A percentile compares a stretch with the other conserved stretches of the same genome.
Evolutionary conservation across 75 land plant genomes (phyloP).

Genomic region (Adiantum capillusveneris): DNA sequence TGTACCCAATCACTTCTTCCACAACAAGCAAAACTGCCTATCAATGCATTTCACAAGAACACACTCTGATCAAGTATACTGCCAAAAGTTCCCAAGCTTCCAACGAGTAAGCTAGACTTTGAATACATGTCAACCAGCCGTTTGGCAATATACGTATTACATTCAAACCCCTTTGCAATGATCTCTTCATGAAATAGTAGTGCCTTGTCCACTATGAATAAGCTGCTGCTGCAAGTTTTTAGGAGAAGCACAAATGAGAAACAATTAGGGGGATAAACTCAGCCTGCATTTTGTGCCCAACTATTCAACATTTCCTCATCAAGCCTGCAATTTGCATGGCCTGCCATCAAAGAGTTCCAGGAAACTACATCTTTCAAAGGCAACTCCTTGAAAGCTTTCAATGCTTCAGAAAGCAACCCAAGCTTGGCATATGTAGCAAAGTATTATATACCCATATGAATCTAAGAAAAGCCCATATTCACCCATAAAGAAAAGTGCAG

Average conservation of each 20-base stretch:
- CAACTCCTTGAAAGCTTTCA: slow-evolving; percentile 29
- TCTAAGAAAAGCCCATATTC: too few relatives aligned
- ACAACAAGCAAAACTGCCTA: slow-evolving; percentile 1
- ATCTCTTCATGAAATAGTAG: slow-evolving; percentile 2
- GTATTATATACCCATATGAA: too few relatives aligned
- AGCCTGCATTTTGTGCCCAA: not conserved
- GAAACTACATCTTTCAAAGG: slow-evolving; percentile 23
- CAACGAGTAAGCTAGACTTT: slow-evolving; percentile 9
- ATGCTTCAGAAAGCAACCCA: slow-evolving; percentile 38
- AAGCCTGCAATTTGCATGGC: slow-evolving; percentile 31
- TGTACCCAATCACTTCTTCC: not conserved
- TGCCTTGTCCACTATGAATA: slow-evolving; percentile 4
- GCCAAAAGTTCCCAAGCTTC: not conserved
- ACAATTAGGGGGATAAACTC: not conserved
- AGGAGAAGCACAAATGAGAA: not conserved
- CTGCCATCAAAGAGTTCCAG: slow-evolving; percentile 47
- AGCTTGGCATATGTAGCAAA: slow-evolving; percentile 25
- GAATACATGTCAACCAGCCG: slow-evolving; percentile 10
- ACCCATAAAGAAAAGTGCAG: too few relatives aligned
- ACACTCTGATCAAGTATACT: not conserved
- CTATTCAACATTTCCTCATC: slow-evolving; percentile 14
- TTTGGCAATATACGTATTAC: slow-evolving; percentile 3
- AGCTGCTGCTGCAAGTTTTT: slow-evolving; percentile 11
- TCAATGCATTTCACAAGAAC: slow-evolving; percentile 9
- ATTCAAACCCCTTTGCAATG: not conserved